Evolutionary conservation across 2,329 filamentous ascomycete species (phyloP).

Genomic region (Cordyceps farinosa): DNA sequence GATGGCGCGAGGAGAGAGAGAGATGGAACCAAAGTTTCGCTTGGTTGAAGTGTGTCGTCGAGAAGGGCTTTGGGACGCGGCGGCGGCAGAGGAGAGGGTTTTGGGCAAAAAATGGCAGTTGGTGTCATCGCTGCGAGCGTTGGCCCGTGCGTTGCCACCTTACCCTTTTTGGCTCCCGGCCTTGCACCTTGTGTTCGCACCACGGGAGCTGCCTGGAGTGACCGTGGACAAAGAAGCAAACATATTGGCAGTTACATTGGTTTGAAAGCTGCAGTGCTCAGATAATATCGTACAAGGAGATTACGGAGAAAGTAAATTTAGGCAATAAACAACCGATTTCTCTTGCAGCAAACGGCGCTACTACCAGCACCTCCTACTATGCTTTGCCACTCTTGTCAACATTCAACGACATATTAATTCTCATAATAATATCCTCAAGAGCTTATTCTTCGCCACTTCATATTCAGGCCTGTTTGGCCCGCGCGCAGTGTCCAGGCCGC

Average conservation of each 20-base stretch:
- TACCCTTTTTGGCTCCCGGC: neutral
- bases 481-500: neutral
- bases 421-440: too few species aligned
- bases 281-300: neutral
- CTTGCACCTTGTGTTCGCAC: neutral
- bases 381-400: neutral
- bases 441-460: neutral
- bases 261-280: neutral
- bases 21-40: conserved; percentile 12
- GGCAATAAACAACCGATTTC: neutral
- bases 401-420: too few species aligned
- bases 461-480: neutral
- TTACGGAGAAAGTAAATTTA: neutral
- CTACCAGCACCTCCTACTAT: too few species aligned
- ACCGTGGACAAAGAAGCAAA: neutral
- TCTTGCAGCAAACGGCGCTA: neutral
- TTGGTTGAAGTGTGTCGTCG: conserved; percentile 12
- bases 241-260: neutral
- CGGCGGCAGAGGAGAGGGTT: conserved; percentile 14
- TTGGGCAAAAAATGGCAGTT: conserved; percentile 14
- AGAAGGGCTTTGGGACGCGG: conserved; percentile 9
- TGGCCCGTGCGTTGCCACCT: conserved; percentile 15
- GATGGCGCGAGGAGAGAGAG: conserved; percentile 11
- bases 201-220: neutral
- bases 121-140: neutral